Evolutionary conservation across 1,139 yeast genomes (phyloP).

Genomic region (Blastobotrys indianensis): DNA sequence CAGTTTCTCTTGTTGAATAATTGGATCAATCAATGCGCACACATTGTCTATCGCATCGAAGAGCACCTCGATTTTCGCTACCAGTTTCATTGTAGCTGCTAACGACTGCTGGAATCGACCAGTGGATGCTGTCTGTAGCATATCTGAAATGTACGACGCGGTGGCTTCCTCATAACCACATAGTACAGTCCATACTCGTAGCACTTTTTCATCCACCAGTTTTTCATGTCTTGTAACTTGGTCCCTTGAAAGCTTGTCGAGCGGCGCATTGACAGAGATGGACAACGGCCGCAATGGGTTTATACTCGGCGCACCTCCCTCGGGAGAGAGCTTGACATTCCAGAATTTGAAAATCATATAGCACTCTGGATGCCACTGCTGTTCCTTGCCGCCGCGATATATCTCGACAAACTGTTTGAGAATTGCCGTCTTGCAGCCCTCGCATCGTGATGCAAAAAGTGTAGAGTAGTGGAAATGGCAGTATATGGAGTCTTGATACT

Average conservation of each 20-base stretch:
- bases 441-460: constrained; percentile 80
- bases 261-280: constrained; percentile 16
- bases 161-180: constrained; percentile 91
- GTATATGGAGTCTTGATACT: constrained; percentile 73
- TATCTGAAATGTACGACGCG: constrained; percentile 85
- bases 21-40: constrained; percentile 24
- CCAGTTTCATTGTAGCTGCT: constrained; percentile 64
- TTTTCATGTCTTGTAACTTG: constrained; percentile 53
- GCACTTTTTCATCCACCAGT: constrained; percentile 60
- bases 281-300: constrained; percentile 23
- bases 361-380: constrained; percentile 99
- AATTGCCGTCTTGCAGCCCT: constrained; percentile 88
- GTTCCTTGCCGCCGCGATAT: constrained; percentile 85
- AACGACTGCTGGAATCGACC: constrained; percentile 70
- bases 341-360: constrained; percentile 96
- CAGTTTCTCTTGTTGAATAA: constrained; percentile 15
- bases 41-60: constrained; percentile 67
- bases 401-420: constrained; percentile 92
- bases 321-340: constrained; percentile 61
- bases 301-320: constrained; percentile 18
- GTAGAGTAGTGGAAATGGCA: constrained; percentile 91
- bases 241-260: constrained; percentile 41
- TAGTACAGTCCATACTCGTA: constrained; percentile 80
- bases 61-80: constrained; percentile 66
- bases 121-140: constrained; percentile 80